Base-by-base conservation (phyloP, 352 stramenopile genomes). In the Phytophthora constricta region DNA sequence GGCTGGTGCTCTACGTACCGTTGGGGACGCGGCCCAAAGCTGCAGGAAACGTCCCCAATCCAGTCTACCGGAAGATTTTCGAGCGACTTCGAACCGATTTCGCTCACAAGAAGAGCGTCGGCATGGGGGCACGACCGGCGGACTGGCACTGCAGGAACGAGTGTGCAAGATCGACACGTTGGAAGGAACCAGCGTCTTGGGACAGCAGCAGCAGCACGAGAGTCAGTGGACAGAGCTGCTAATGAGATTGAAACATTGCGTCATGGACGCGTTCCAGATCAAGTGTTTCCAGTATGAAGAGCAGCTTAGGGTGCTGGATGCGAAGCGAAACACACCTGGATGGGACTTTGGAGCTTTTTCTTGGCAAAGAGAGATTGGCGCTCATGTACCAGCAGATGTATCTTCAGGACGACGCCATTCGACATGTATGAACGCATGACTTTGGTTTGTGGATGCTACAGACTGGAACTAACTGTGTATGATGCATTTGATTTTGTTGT, bases 341-440 rank as follows among this genome's bases (percentile, higher is more conserved):
- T 96, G 88, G 88, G 75, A 96, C 54, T 93, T 93, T 68, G 77
- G 85, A 20, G 76, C 5, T 96, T 95, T 37, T 92, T 93, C 46
- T 47, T 90, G 13, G 83, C 86, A 96, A 96, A 54, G 88, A 96
- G 37, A 73, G 72, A 5, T 63, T 96, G 17, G 88, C 88, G 7
- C 67, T 93, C 54, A 90, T 93, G 82, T 96, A 95, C 58, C 85
- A 92, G 60, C 86, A 95, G 54, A 89, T 86, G 66, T 90, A 89
- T 68, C 56, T 96, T 5, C 79, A 92, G 9, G 88, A 96, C 50
- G 86, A 96, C 51, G 82, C 83, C 1, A 89, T 94, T 54, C 75
- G 87, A 52, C 86, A 96, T 56, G 87, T 96, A 83, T 25, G 79
- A 31, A n/a, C n/a, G n/a, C n/a, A n/a, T n/a, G n/a, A n/a, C n/a